Evolutionary conservation across 148 eudicot genomes (phyloP), one percentile per base, ranked within the genome.

Genomic region (Suaeda aralocaspica): DNA sequence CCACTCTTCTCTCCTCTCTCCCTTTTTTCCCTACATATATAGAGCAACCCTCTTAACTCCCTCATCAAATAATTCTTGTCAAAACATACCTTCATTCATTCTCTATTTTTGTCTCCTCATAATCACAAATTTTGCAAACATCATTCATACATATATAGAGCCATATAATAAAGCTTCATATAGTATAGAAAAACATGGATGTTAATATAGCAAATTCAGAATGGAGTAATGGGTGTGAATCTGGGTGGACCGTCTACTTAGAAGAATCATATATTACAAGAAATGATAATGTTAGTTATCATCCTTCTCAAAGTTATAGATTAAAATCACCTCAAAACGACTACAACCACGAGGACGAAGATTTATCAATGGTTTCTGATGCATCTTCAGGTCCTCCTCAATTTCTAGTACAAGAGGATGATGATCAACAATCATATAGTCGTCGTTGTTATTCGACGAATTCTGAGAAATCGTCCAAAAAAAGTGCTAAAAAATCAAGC

Each of bases 181-280:
- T 2, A 42, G 13, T 39, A 9, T 9, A 9, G 12, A 11, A 5
- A 46, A 46, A 19, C 8, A 90, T 88, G 93, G 79, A 88, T 60
- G 16, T 12, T 5, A 13, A 11, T 1, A 53, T 78, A 59, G 81
- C 94, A 36, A 72, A 67, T 64, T 84, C 89, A 30, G 86, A 80
- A 30, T 81, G 79, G 75, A 81, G 87, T 28, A 85, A 87, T 72
- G 94, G 89, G 31, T 85, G 92, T 76, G 94, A 89, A 72, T 91
- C 97, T 12, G 97, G 95, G 31, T 91, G 97, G 97, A 91, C 95
- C 21, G 78, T 67, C 77, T 91, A 91, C 82, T 74, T 91, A n/a
- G 84, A 84, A 72, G 92, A 89, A 67, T 79, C 88, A 5, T 72
- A 36, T 59, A 76, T 69, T 24, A 59, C 77, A 68, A 55, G 65